phyloP scores from a whole-genome alignment of 164 flowering plant genomes.

The Platanus orientalis region DNA sequence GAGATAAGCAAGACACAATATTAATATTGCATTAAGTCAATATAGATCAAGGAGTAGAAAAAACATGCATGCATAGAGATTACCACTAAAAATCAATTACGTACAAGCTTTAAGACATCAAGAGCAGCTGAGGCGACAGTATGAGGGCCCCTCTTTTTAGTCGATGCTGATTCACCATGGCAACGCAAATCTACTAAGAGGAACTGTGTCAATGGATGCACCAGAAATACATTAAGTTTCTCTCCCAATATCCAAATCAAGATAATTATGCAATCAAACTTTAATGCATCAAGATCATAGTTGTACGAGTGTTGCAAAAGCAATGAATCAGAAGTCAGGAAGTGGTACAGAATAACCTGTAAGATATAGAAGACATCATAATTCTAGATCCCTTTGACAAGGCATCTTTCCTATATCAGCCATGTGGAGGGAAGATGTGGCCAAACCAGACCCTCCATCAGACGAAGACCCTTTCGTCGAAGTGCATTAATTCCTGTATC shows the following conservation, averaged over 20 bases:
- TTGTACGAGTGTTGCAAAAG: no score
- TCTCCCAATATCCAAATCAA: neutral
- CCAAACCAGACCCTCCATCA: no score
- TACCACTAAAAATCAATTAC: constrained; percentile 21
- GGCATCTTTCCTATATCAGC: no score
- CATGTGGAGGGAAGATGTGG: no score
- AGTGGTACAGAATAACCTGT: no score
- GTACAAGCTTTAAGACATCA: constrained; percentile 85
- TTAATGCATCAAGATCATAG: neutral
- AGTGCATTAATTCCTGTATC: no score
- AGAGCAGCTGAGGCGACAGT: constrained; percentile 88
- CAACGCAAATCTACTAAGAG: constrained; percentile 92
- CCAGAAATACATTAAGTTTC: constrained; percentile 2
- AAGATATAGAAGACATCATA: no score
- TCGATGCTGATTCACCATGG: constrained; percentile 90
- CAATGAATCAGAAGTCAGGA: no score
- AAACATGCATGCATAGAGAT: constrained; percentile 3
- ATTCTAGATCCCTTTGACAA: no score
- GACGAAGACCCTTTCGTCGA: no score
- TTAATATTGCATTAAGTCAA: neutral
- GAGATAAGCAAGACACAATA: no score
- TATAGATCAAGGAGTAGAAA: neutral
- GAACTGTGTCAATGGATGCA: constrained; percentile 47
- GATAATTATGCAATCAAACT: neutral
- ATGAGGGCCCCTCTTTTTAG: constrained; percentile 61